These are phyloP conservation scores for Cucumis cinereus DNA, from an alignment of 306 rosid genomes.

Conservation along the genomic window DNA sequence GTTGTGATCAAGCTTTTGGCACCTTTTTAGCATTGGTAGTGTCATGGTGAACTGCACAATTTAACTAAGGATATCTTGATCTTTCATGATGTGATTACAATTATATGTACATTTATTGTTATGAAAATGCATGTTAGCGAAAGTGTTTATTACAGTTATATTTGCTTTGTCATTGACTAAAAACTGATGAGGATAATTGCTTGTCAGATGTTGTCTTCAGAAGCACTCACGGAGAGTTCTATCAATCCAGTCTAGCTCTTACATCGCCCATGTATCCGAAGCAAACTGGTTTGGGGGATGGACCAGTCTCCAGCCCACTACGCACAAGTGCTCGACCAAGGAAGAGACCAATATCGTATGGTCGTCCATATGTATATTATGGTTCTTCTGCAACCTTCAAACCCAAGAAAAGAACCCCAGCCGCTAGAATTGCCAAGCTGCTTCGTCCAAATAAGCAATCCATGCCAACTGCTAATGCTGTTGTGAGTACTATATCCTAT, in stretches of 20 bases:
- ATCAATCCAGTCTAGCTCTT: conserved; percentile 14
- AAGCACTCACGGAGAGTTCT: conserved; percentile 9
- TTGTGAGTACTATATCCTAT: conserved; percentile 5
- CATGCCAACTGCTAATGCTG: conserved; percentile 23
- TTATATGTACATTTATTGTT: not conserved
- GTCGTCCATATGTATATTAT: conserved; percentile 26
- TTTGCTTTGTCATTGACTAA: not conserved
- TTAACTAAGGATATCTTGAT: not conserved
- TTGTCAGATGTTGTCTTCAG: not conserved
- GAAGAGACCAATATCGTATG: conserved; percentile 38
- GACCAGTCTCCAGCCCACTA: conserved; percentile 37
- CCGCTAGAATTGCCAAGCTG: conserved; percentile 69
- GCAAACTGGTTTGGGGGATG: conserved; percentile 47
- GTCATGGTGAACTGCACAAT: not conserved
- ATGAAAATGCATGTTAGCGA: not conserved
- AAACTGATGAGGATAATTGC: not conserved
- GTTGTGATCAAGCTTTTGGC: not conserved
- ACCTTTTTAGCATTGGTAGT: not conserved
- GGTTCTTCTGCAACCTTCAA: not conserved
- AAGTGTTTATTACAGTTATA: not conserved
- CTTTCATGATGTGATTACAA: not conserved
- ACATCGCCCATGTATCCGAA: conserved; percentile 47
- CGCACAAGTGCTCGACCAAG: conserved; percentile 73
- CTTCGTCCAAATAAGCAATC: not conserved
- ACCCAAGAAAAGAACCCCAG: conserved; percentile 47